Conservation (phyloP, 352 stramenopile genomes). For the Phytophthora fragariaefolia region DNA sequence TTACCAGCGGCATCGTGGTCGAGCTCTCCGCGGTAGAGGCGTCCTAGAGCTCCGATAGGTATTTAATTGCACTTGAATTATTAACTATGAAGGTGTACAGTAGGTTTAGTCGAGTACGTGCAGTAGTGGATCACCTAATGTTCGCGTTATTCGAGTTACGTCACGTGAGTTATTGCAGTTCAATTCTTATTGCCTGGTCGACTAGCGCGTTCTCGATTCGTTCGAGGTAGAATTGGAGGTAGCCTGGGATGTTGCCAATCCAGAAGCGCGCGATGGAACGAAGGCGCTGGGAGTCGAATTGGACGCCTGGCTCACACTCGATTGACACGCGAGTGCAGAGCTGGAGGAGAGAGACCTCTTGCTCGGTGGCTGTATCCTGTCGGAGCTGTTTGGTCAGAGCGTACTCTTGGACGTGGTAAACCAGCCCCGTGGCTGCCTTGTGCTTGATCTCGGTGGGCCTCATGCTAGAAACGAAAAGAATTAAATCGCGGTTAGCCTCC, state of each 20-base stretch:
- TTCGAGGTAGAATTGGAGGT: constrained; percentile 40
- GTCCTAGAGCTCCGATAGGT: not conserved
- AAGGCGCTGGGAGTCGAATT: constrained; percentile 26
- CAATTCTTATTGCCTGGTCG: constrained; percentile 9
- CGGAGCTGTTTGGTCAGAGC: constrained; percentile 43
- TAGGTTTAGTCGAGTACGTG: not conserved
- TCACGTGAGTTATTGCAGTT: not conserved
- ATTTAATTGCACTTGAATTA: no score
- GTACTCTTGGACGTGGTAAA: constrained; percentile 13
- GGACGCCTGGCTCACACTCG: constrained; percentile 35
- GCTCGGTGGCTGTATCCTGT: constrained; percentile 7
- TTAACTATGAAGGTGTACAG: not conserved
- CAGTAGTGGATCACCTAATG: not conserved
- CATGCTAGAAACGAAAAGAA: constrained; percentile 17
- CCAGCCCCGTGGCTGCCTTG: constrained; percentile 11
- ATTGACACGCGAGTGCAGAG: constrained; percentile 50
- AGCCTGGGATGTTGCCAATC: constrained; percentile 34
- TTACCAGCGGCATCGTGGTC: not conserved
- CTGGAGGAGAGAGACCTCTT: constrained; percentile 49
- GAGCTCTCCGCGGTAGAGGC: constrained; percentile 4
- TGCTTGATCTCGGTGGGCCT: constrained; percentile 22
- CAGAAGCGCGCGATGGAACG: constrained; percentile 46
- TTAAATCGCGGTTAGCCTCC: constrained; percentile 17
- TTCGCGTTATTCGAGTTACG: not conserved
- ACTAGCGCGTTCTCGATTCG: constrained; percentile 52